Base-by-base conservation (phyloP, 2,329 filamentous ascomycete species). In the Immersiporthe knoxdaviesiana region DNA sequence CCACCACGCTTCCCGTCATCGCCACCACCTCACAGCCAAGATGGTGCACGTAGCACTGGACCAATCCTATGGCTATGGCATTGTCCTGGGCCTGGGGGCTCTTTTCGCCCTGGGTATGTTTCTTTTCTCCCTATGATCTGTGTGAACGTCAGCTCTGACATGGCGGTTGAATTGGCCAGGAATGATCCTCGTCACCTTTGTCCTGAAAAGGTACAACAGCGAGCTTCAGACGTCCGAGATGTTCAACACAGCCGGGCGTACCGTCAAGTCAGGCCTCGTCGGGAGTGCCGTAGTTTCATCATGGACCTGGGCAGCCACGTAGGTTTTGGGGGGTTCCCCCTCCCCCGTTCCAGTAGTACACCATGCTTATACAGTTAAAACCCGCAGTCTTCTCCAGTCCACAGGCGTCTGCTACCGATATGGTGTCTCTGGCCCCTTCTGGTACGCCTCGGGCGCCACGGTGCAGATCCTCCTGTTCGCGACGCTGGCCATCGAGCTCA, bases 381-480 rank as follows among this genome's bases (percentile, higher is more conserved):
- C 44, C 30, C 5, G 16, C 59, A 30, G 61, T 0, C 83, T 95
- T 1, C 84, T 96, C 2, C 92, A 96, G 76, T 92, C 88, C 1
- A 90, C 92, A 0, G 88, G 90, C n/a, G 91, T 97, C 24, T 92
- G 92, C 71, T 97, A 97, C 79, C 84, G 88, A 72, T 95, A 95
- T 76, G 92, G 90, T 16, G 85, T 92, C 52, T 85, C 86, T 0
- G 89, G 88, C 18, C 81, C 82, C 12, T 85, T 86, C 60, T 88
- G 85, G 85, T 90, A 90, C 75, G 88, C 87, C 0, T 86, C 83
- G 1, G 87, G 90, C n/a, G 93, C 92, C 14, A 94, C 91, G 0
- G 92, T 96, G 7, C 93, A 97, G 77, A 94, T 97, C 74, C 85
- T 97, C 37, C 84, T 97, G 1, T 97, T 97, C 75, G 93, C 94